Evolutionary conservation across 2,329 filamentous ascomycete species (phyloP).

Genomic region (Colletotrichum camelliae): DNA sequence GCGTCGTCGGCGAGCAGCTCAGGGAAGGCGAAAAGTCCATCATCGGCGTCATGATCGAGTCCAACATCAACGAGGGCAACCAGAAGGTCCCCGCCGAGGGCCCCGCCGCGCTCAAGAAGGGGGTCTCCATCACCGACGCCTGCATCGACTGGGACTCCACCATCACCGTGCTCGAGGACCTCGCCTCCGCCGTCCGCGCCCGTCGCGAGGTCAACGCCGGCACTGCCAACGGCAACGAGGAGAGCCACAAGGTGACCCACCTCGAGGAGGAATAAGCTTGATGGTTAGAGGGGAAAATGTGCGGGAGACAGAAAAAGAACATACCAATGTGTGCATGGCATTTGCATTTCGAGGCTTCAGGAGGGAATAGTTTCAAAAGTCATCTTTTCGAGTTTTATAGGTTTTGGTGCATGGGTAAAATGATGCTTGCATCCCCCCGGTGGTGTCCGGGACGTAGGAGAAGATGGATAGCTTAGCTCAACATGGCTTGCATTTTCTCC

Average conservation of each 20-base stretch:
- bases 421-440: neutral
- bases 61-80: slow-evolving; percentile 90
- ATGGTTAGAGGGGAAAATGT: neutral
- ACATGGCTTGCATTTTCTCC: neutral
- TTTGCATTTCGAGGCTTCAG: slow-evolving; percentile 6
- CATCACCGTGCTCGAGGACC: slow-evolving; percentile 79
- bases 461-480: neutral
- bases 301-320: neutral
- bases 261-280: slow-evolving; percentile 55
- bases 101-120: slow-evolving; percentile 78
- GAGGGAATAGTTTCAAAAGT: neutral
- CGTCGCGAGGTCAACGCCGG: slow-evolving; percentile 64
- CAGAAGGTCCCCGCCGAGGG: slow-evolving; percentile 89
- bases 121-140: slow-evolving; percentile 93
- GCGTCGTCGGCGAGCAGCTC: slow-evolving; percentile 82
- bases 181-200: slow-evolving; percentile 82
- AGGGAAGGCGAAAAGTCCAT: slow-evolving; percentile 86
- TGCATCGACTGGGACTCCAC: slow-evolving; percentile 95
- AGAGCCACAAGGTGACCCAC: slow-evolving; percentile 45
- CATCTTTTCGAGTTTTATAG: neutral
- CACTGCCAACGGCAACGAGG: slow-evolving; percentile 32
- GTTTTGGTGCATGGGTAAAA: slow-evolving; percentile 6
- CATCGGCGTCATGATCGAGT: slow-evolving; percentile 98
- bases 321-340: slow-evolving; percentile 1
- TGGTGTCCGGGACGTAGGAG: neutral